phyloP scores from a whole-genome alignment of 2,329 filamentous ascomycete species.

The Fusarium devonianum region DNA sequence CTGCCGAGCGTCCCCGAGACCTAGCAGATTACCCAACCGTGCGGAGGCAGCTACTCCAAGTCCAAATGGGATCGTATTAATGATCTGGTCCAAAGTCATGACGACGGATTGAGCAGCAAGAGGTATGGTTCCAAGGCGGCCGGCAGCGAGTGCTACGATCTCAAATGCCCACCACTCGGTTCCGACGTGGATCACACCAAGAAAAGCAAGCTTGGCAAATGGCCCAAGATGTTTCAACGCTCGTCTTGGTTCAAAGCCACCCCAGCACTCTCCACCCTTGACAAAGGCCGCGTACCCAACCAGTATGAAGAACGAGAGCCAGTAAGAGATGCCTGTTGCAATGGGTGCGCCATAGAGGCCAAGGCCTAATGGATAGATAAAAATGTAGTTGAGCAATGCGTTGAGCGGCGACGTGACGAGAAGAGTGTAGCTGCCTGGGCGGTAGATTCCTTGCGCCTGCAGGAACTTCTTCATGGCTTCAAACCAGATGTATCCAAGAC shows the following conservation, averaged over 20 bases:
- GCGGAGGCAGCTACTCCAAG: conserved; percentile 82
- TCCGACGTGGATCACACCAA: conserved; percentile 83
- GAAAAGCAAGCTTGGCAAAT: conserved; percentile 76
- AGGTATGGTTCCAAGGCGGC: conserved; percentile 78
- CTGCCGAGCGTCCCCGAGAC: conserved; percentile 68
- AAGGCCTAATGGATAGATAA: conserved; percentile 74
- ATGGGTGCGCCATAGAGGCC: conserved; percentile 82
- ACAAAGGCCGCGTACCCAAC: conserved; percentile 77
- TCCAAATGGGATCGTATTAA: conserved; percentile 87
- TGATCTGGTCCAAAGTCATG: conserved; percentile 87
- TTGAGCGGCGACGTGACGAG: conserved; percentile 84
- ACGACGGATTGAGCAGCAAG: conserved; percentile 87
- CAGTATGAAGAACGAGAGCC: conserved; percentile 80
- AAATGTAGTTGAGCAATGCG: conserved; percentile 79
- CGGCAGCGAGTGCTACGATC: conserved; percentile 84
- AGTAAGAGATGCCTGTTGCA: conserved; percentile 85
- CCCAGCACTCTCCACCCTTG: conserved; percentile 79
- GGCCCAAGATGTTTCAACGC: conserved; percentile 72
- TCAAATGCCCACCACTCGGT: conserved; percentile 97
- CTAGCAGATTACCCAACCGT: conserved; percentile 81
- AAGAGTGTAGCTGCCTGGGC: conserved; percentile 82
- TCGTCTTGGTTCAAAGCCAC: conserved; percentile 68
- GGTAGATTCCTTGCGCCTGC: conserved; percentile 89
- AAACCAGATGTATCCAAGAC: conserved; percentile 87
- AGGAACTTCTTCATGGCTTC: conserved; percentile 87